These are phyloP conservation scores for Zygosaccharomyces sapae DNA, from an alignment of 1,139 yeast species.

Conservation along the genomic window DNA sequence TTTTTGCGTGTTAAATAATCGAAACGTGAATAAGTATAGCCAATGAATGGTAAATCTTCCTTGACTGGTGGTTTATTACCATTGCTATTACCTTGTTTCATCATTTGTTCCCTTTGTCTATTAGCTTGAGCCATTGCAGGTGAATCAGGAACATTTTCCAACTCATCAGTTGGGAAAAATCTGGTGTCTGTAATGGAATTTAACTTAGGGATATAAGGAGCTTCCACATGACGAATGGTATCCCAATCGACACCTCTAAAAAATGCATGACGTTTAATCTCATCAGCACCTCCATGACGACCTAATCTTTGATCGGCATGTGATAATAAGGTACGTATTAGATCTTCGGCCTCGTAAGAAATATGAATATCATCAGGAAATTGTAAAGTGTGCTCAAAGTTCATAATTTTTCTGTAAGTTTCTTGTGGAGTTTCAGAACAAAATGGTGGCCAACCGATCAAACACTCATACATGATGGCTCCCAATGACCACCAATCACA, in stretches of 20 bases:
- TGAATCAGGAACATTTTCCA: slow-evolving; percentile 90
- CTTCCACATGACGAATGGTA: slow-evolving; percentile 84
- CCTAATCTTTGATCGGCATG: slow-evolving; percentile 85
- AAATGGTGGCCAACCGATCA: slow-evolving; percentile 99
- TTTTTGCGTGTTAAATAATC: slow-evolving; percentile 87
- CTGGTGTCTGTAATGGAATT: slow-evolving; percentile 91
- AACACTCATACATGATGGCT: slow-evolving; percentile 97
- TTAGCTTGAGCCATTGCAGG: slow-evolving; percentile 77
- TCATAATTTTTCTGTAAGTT: slow-evolving; percentile 88
- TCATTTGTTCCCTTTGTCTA: slow-evolving; percentile 45
- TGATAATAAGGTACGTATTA: slow-evolving; percentile 77
- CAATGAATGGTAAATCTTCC: slow-evolving; percentile 92
- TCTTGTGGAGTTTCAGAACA: slow-evolving; percentile 99
- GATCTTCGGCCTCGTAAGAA: slow-evolving; percentile 90
- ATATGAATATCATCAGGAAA: slow-evolving; percentile 96
- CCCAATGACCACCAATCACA: slow-evolving; percentile 99
- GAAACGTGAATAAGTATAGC: slow-evolving; percentile 91
- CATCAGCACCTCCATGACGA: slow-evolving; percentile 88
- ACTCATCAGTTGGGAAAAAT: slow-evolving; percentile 96
- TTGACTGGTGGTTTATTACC: slow-evolving; percentile 38
- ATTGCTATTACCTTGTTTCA: slow-evolving; percentile 40
- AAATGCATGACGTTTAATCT: slow-evolving; percentile 87
- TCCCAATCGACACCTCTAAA: slow-evolving; percentile 98
- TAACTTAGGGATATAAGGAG: slow-evolving; percentile 86
- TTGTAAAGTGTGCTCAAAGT: slow-evolving; percentile 89